Evolutionary conservation across 164 flowering plant species (phyloP).

Genomic region (Berberis vulgaris): DNA sequence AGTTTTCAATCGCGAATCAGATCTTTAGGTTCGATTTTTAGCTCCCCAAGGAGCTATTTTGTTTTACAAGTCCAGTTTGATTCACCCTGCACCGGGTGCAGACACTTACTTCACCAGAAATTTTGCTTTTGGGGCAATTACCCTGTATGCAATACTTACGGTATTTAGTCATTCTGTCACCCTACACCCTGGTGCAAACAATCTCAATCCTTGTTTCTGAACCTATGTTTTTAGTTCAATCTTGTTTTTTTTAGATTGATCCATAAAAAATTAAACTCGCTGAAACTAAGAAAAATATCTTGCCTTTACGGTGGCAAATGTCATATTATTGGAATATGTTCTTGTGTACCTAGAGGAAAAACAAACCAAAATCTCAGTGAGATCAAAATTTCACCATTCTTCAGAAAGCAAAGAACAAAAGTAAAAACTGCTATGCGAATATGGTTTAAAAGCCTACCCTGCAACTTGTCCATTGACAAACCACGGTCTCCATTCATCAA

Average conservation of each 20-base stretch:
- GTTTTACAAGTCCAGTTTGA: too few species aligned
- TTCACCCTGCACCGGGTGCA: too few species aligned
- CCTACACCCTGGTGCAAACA: too few species aligned
- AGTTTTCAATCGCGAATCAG: not conserved
- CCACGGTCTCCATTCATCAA: constrained; percentile 59
- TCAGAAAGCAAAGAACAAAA: not conserved
- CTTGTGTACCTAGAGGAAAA: constrained; percentile 22
- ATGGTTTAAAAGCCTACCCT: constrained; percentile 26
- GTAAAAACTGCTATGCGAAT: not conserved
- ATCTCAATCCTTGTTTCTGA: too few species aligned
- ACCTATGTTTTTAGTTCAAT: not conserved
- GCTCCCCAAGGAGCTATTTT: not conserved
- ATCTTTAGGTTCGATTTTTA: not conserved
- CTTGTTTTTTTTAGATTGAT: not conserved
- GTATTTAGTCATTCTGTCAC: too few species aligned
- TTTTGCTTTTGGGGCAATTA: too few species aligned
- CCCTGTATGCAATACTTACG: too few species aligned
- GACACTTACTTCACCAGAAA: too few species aligned
- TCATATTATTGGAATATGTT: constrained; percentile 20
- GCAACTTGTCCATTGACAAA: constrained; percentile 32
- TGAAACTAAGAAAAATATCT: not conserved
- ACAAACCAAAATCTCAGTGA: not conserved
- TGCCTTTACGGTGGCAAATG: constrained; percentile 16
- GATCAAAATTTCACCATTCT: not conserved
- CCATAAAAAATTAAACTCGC: not conserved